These are phyloP conservation scores for Kazachstania viticola DNA, from an alignment of 805 yeast species.

Conservation along the genomic window DNA sequence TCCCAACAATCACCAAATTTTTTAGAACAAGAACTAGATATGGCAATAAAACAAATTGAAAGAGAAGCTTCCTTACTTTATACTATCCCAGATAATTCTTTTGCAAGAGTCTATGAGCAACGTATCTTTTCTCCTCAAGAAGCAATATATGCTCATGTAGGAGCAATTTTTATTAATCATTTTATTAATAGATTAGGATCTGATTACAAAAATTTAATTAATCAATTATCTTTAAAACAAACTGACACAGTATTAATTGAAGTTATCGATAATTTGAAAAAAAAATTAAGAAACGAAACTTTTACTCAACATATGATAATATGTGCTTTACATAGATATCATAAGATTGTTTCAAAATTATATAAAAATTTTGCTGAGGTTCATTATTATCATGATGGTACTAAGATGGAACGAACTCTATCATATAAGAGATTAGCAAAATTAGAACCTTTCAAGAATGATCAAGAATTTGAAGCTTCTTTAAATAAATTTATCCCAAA, in stretches of 20 bases:
- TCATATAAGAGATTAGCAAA: conserved; percentile 79
- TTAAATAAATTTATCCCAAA: conserved; percentile 58
- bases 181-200: conserved; percentile 90
- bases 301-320: conserved; percentile 76
- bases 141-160: conserved; percentile 87
- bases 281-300: conserved; percentile 85
- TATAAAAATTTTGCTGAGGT: conserved; percentile 86
- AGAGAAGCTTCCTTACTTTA: conserved; percentile 89
- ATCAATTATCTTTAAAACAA: conserved; percentile 49
- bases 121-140: conserved; percentile 87
- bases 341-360: conserved; percentile 64
- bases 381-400: conserved; percentile 56
- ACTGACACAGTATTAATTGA: conserved; percentile 56
- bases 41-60: conserved; percentile 77
- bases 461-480: conserved; percentile 60
- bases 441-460: conserved; percentile 61
- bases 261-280: conserved; percentile 67
- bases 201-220: conserved; percentile 62
- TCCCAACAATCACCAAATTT: conserved; percentile 34
- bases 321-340: conserved; percentile 61
- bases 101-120: conserved; percentile 57
- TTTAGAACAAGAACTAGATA: conserved; percentile 32
- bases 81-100: conserved; percentile 80
- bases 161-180: conserved; percentile 84
- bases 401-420: conserved; percentile 55